Conservation (phyloP, 768 basidiomycete species). For the Auricularia sp. region DNA sequence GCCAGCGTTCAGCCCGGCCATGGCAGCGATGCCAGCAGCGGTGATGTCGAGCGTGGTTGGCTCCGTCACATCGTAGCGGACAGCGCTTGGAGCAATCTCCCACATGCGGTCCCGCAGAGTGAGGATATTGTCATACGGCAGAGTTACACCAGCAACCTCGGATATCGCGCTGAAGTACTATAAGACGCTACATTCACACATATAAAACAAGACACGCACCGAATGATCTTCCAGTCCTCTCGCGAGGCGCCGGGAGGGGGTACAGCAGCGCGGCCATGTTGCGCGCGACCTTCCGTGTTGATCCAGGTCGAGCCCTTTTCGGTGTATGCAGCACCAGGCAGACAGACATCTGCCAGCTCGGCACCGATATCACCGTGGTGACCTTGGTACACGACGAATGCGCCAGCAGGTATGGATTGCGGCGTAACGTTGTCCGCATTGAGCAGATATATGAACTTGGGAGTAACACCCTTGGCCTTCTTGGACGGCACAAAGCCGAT, state of each 20-base stretch:
- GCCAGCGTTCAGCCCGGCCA: constrained; percentile 43
- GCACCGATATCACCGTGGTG: constrained; percentile 97
- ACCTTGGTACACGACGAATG: constrained; percentile 98
- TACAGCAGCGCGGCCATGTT: constrained; percentile 85
- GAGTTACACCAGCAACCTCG: constrained; percentile 66
- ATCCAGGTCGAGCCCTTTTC: constrained; percentile 89
- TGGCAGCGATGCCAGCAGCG: constrained; percentile 52
- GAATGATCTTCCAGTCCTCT: constrained; percentile 97
- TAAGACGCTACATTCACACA: not conserved
- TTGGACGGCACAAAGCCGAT: constrained; percentile 85
- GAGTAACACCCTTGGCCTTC: constrained; percentile 59
- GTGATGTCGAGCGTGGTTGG: constrained; percentile 64
- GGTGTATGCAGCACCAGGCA: constrained; percentile 90
- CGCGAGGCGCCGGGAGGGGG: constrained; percentile 88
- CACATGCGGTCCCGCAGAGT: constrained; percentile 86
- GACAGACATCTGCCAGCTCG: constrained; percentile 91
- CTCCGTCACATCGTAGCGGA: constrained; percentile 78
- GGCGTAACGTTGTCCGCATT: constrained; percentile 93
- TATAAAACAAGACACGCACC: constrained; percentile 34
- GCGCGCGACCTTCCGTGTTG: constrained; percentile 91
- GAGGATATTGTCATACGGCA: constrained; percentile 86
- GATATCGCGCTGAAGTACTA: constrained; percentile 59
- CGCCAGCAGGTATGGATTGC: constrained; percentile 75
- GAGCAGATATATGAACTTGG: constrained; percentile 94
- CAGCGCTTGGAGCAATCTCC: constrained; percentile 87